These are phyloP conservation scores for Picea mariana DNA, from an alignment of 83 land plant species.

Conservation along the genomic window DNA sequence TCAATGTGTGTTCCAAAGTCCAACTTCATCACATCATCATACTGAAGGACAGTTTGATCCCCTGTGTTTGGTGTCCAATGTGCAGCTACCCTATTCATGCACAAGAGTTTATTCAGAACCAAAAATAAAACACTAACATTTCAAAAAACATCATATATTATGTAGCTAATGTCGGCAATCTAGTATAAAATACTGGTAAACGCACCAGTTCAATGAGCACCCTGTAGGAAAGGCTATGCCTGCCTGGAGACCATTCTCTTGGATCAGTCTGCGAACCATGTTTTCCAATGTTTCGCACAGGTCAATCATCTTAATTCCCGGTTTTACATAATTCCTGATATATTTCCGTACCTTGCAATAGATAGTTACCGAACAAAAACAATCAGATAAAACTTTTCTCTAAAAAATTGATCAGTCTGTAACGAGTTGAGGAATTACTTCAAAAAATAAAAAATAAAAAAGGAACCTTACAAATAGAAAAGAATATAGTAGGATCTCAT, in stretches of 20 bases:
- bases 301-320: constrained; percentile 91
- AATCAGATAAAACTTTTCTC: neutral
- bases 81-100: constrained; percentile 91
- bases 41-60: constrained; percentile 97
- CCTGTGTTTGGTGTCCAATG: constrained; percentile 99
- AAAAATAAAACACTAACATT: neutral
- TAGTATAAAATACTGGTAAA: neutral
- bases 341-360: constrained; percentile 85
- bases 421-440: neutral
- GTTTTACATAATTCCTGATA: constrained; percentile 80
- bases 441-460: neutral
- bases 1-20: constrained; percentile 99
- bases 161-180: neutral
- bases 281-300: constrained; percentile 97
- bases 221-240: constrained; percentile 99
- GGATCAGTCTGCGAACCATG: constrained; percentile 88
- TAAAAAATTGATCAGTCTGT: neutral
- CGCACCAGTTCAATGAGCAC: constrained; percentile 95
- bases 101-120: no score
- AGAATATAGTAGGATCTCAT: neutral
- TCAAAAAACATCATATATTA: neutral
- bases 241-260: constrained; percentile 92
- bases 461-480: neutral
- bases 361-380: neutral
- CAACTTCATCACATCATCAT: constrained; percentile 99